Conservation (phyloP, 495 filamentous ascomycete genomes). For the Penicillium antarcticum region DNA sequence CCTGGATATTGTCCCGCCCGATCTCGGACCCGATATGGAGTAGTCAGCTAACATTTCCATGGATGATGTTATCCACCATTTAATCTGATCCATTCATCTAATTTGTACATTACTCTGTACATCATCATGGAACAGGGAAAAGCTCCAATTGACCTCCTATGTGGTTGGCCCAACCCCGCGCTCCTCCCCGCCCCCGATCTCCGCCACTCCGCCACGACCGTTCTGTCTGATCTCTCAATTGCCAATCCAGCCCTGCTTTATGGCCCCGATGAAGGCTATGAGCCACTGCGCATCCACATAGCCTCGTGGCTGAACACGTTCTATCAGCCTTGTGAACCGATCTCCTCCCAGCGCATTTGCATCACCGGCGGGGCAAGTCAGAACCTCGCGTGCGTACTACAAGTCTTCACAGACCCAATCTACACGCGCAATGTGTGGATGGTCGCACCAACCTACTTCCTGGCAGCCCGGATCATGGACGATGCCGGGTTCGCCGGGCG, state of each 20-base stretch:
- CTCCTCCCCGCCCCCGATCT: conserved; percentile 66
- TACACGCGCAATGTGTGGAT: conserved; percentile 77
- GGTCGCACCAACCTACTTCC: conserved; percentile 75
- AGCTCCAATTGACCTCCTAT: conserved; percentile 59
- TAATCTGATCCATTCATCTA: not conserved
- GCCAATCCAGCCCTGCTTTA: conserved; percentile 63
- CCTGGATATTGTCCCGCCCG: no score
- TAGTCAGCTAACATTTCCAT: no score
- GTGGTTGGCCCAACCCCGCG: conserved; percentile 67
- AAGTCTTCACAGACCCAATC: conserved; percentile 71
- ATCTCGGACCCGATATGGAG: no score
- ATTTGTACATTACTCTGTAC: no score
- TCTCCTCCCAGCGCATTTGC: conserved; percentile 60
- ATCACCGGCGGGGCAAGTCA: conserved; percentile 81
- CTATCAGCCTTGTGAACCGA: conserved; percentile 47
- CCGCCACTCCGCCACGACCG: conserved; percentile 46
- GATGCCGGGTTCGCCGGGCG: conserved; percentile 66
- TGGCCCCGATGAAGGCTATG: conserved; percentile 73
- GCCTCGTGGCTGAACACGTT: conserved; percentile 65
- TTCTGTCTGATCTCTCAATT: conserved; percentile 56
- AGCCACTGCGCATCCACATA: conserved; percentile 58
- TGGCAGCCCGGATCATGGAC: conserved; percentile 75
- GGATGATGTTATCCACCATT: not conserved
- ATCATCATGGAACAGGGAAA: not conserved
- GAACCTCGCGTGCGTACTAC: conserved; percentile 67